Conservation (phyloP, 1,284 basidiomycete genomes). For the Mixia osmundae region DNA sequence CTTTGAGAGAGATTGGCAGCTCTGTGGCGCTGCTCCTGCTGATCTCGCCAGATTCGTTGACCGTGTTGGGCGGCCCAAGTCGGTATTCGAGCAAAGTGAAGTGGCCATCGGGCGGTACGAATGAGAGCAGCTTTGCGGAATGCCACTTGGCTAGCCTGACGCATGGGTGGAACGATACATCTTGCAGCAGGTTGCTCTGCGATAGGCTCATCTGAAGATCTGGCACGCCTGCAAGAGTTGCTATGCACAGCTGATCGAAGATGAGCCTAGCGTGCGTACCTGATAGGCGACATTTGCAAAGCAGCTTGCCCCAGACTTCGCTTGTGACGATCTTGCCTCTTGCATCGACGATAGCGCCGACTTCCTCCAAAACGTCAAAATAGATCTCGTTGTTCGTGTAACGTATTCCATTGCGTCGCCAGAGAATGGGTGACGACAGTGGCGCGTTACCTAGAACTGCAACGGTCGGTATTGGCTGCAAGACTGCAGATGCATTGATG, state of each 20-base stretch:
- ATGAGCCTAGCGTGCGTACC: constrained; percentile 26
- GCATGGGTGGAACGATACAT: constrained; percentile 75
- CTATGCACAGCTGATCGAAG: not conserved
- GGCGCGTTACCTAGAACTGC: constrained; percentile 17
- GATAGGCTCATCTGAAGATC: constrained; percentile 60
- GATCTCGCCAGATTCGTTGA: not conserved
- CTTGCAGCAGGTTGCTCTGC: constrained; percentile 46
- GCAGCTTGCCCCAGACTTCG: constrained; percentile 53
- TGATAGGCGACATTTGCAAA: constrained; percentile 56
- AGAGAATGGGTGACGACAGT: constrained; percentile 79
- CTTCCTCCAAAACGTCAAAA: constrained; percentile 67
- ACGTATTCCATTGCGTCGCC: constrained; percentile 62
- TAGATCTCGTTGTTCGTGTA: constrained; percentile 84
- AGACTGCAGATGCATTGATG: constrained; percentile 16
- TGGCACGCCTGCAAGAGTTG: constrained; percentile 40
- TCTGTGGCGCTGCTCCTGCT: not conserved
- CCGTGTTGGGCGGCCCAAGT: not conserved
- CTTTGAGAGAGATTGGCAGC: constrained; percentile 3
- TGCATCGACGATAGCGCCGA: constrained; percentile 60
- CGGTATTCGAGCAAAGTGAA: constrained; percentile 10
- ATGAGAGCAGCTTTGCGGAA: constrained; percentile 4
- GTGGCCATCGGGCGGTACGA: constrained; percentile 10
- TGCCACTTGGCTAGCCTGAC: constrained; percentile 36
- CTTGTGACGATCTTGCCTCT: constrained; percentile 48
- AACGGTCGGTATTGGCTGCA: constrained; percentile 12